phyloP scores from a whole-genome alignment of 768 basidiomycete genomes.

The Auriscalpium vulgare region DNA sequence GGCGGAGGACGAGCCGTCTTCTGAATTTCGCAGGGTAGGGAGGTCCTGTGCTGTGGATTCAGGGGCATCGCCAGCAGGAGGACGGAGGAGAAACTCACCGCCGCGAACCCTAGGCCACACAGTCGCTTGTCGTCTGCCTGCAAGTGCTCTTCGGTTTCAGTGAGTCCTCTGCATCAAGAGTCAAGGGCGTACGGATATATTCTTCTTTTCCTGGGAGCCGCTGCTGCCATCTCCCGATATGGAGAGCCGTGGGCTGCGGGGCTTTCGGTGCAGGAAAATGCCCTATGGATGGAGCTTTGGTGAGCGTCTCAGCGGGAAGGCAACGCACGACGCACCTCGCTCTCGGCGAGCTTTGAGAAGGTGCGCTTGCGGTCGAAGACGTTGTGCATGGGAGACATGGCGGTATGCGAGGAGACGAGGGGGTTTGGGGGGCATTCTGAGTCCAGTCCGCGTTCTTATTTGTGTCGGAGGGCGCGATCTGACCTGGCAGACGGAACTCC shows the following conservation, averaged over 20 bases:
- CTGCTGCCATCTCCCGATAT: not conserved
- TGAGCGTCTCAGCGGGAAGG: not conserved
- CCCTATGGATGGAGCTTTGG: not conserved
- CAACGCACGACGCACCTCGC: not conserved
- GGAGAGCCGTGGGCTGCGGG: not conserved
- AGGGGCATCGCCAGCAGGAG: too few relatives aligned
- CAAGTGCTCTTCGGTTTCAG: too few relatives aligned
- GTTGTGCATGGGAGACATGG: not conserved
- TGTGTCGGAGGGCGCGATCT: not conserved
- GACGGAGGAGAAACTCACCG: too few relatives aligned
- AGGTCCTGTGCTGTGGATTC: too few relatives aligned
- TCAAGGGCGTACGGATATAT: too few relatives aligned
- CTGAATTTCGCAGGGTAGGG: too few relatives aligned
- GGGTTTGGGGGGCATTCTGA: not conserved
- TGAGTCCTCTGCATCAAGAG: too few relatives aligned
- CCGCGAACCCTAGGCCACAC: too few relatives aligned
- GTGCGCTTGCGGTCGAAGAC: not conserved
- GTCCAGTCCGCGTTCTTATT: not conserved
- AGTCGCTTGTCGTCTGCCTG: too few relatives aligned
- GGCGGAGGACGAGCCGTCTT: not conserved
- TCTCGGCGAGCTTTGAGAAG: not conserved
- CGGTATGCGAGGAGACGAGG: not conserved
- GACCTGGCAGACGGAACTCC: not conserved
- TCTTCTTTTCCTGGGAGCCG: too few relatives aligned
- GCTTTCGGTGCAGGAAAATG: not conserved